Evolutionary conservation across 768 basidiomycete genomes (phyloP).

Genomic region (Glaciozyma martinii): DNA sequence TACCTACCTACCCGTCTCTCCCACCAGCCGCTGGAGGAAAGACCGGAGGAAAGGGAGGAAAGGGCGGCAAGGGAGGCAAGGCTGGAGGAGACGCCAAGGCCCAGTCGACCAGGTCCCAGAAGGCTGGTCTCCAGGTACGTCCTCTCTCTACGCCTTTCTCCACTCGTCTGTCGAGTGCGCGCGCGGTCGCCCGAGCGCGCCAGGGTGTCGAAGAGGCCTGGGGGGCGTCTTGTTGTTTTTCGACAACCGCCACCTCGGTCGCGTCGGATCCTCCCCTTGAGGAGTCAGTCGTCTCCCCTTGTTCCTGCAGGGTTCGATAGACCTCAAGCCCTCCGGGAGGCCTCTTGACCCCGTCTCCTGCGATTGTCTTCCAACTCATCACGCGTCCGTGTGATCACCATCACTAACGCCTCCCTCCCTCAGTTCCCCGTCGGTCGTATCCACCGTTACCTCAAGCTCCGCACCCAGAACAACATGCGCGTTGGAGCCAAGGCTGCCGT

Average conservation of each 20-base stretch:
- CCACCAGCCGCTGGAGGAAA: constrained; percentile 19
- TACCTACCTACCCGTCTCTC: too few relatives aligned
- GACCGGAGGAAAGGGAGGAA: constrained; percentile 39
- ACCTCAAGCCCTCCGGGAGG: neutral
- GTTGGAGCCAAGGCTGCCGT: constrained; percentile 98
- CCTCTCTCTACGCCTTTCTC: constrained; percentile 7
- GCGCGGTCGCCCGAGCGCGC: neutral
- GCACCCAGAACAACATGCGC: constrained; percentile 85
- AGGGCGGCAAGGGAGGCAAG: constrained; percentile 40
- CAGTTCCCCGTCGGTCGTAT: constrained; percentile 97
- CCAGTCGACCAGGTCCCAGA: constrained; percentile 53
- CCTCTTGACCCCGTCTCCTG: neutral
- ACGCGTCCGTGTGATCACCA: neutral
- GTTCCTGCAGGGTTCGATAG: neutral
- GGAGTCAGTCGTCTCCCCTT: neutral
- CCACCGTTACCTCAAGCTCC: constrained; percentile 84
- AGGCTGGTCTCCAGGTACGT: constrained; percentile 75
- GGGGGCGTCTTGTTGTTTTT: constrained; percentile 2
- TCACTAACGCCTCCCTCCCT: neutral
- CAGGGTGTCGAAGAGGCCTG: neutral
- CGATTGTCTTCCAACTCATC: neutral
- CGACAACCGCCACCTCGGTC: neutral
- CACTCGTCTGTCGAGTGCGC: neutral
- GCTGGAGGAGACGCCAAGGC: constrained; percentile 40
- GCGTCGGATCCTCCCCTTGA: neutral